Base-by-base conservation (phyloP, 805 yeast species). In the Pichia scutulata region DNA sequence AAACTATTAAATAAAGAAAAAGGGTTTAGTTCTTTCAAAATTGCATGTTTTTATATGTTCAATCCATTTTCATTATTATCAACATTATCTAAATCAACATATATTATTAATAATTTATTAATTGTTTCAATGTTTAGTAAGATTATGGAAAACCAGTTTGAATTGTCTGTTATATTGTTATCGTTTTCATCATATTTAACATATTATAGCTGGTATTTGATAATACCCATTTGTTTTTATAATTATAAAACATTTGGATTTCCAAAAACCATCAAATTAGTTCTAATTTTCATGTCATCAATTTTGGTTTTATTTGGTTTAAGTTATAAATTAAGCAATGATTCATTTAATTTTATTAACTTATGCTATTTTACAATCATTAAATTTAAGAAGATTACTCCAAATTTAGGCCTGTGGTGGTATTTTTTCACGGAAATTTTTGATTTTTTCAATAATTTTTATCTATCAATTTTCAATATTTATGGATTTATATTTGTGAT, bases 351-450 rank as follows among this genome's bases (percentile, higher is more conserved):
- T 48, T 80, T 81, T 60, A 43, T 86, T n/a, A 50, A 60, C 33
- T 68, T 78, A 10, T 74, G 78, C 39, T 88, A 84, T 60, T 81
- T 84, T 16, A 72, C 80, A 4, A 67, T 77, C 7, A 61, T 88
- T 7, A 70, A 71, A 23, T 83, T 87, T 59, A 74, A 74, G 39
- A 90, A 88, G 55, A 79, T 89, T 53, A 74, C 82, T 6, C 99
- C 99, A 25, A 93, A 93, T 67, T 66, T 93, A 56, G 99, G 99
- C 0, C 71, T 93, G 21, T 93, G 99, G 99, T 93, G 99, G 99
- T 93, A 93, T 70, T 82, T 90, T 60, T 93, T 93, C 72, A 86
- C 92, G 41, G 99, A 93, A 67, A 86, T 93, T 80, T 93, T 93
- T 68, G 93, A 85, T 49, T 86, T 82, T 62, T 93, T 92, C 73